These are phyloP conservation scores for Radiomyces spectabilis DNA, from an alignment of 192 early-diverging fungal genomes.

Conservation along the genomic window DNA sequence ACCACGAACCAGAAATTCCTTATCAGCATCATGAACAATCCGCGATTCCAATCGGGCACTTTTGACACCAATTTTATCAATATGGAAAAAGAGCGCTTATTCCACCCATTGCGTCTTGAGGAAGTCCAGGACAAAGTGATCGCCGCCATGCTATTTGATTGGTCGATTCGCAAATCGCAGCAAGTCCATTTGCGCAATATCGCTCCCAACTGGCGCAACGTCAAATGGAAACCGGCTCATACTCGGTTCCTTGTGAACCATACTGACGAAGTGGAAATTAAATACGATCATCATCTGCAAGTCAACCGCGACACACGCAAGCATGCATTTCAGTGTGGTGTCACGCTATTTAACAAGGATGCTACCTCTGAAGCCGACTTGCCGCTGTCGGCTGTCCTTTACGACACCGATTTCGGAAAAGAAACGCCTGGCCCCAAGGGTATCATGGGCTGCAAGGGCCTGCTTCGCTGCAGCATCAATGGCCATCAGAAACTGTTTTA, in stretches of 20 bases:
- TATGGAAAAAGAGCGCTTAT: constrained; percentile 7
- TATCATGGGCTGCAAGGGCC: constrained; percentile 22
- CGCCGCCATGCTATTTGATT: constrained; percentile 36
- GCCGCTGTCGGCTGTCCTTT: constrained; percentile 18
- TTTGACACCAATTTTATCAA: constrained; percentile 45
- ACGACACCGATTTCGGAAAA: constrained; percentile 27
- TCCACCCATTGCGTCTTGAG: neutral
- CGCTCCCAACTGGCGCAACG: constrained; percentile 41
- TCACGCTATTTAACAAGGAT: neutral
- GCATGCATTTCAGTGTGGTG: constrained; percentile 1
- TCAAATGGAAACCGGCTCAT: constrained; percentile 34
- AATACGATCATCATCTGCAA: constrained; percentile 29
- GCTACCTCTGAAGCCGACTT: neutral
- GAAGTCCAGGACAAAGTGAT: constrained; percentile 8
- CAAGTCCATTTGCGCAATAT: constrained; percentile 35
- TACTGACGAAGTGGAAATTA: constrained; percentile 27
- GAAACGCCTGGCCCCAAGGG: constrained; percentile 28
- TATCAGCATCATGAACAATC: constrained; percentile 38
- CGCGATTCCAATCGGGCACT: constrained; percentile 36
- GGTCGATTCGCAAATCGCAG: constrained; percentile 35
- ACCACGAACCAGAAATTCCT: constrained; percentile 52
- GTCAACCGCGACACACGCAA: neutral
- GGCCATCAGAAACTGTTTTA: constrained; percentile 39
- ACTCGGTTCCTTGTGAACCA: constrained; percentile 25
- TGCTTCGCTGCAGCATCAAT: constrained; percentile 37